Conservation (phyloP, 306 rosid genomes). For the Mimosa bimucronata region DNA sequence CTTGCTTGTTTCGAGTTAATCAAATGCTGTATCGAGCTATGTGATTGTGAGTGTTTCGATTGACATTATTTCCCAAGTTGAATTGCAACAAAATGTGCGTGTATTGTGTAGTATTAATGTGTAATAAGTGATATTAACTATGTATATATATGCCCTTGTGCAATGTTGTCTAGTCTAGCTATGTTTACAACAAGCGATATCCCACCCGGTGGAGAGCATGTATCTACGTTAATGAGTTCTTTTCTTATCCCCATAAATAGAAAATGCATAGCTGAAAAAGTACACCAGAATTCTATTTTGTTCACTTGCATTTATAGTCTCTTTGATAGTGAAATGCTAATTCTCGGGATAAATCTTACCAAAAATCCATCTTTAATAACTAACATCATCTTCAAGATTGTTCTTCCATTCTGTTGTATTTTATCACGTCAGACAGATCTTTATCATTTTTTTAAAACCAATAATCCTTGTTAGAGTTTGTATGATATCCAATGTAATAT, state of each 20-base stretch:
- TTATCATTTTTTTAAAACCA: too few relatives aligned
- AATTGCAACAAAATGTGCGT: conserved; percentile 7
- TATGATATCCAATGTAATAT: too few relatives aligned
- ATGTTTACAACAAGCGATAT: too few relatives aligned
- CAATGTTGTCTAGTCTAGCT: background rate
- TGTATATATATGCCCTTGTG: conserved; percentile 33
- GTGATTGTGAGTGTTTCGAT: conserved; percentile 49
- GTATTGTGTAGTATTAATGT: background rate
- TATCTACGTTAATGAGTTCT: background rate
- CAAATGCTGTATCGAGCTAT: conserved; percentile 80
- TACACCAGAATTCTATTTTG: background rate
- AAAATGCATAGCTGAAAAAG: background rate
- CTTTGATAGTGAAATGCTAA: background rate
- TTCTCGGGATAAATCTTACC: background rate
- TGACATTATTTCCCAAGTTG: conserved; percentile 22
- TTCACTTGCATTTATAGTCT: background rate
- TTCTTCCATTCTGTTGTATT: background rate
- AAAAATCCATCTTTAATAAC: background rate
- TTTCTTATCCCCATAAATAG: background rate
- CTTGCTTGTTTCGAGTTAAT: conserved; percentile 77
- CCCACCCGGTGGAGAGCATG: too few relatives aligned
- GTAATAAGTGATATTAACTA: conserved; percentile 2
- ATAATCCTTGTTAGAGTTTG: too few relatives aligned
- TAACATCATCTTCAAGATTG: background rate
- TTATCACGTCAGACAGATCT: background rate